A percentile compares a stretch with the other conserved stretches of the same genome.
Conservation (phyloP, 805 yeast species). For the Candida odintsovae region DNA sequence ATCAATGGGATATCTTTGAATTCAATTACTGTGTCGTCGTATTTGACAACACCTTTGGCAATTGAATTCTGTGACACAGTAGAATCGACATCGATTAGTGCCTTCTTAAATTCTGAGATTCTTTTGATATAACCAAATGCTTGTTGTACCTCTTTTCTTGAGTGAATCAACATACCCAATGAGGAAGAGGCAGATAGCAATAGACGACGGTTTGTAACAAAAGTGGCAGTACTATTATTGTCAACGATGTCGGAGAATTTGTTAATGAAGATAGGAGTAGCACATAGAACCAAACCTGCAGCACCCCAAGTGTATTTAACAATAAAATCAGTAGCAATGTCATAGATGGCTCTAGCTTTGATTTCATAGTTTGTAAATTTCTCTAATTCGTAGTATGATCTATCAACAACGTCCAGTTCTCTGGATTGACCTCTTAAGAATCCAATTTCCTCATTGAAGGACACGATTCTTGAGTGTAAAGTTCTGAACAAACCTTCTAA, state of each 20-base stretch:
- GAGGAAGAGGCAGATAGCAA: slow-evolving; percentile 82
- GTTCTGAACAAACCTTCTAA: slow-evolving; percentile 82
- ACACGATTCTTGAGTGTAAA: slow-evolving; percentile 74
- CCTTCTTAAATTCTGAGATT: slow-evolving; percentile 62
- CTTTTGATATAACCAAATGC: slow-evolving; percentile 77
- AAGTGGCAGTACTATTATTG: slow-evolving; percentile 61
- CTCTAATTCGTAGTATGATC: slow-evolving; percentile 74
- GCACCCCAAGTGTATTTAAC: slow-evolving; percentile 97
- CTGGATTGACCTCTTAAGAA: slow-evolving; percentile 73
- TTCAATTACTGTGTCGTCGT: slow-evolving; percentile 56
- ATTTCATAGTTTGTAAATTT: slow-evolving; percentile 71
- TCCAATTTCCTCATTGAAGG: slow-evolving; percentile 83
- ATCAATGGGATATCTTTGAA: slow-evolving; percentile 75
- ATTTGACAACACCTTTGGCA: slow-evolving; percentile 27
- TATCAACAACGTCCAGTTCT: slow-evolving; percentile 73
- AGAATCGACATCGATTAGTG: slow-evolving; percentile 45
- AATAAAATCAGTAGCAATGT: slow-evolving; percentile 79
- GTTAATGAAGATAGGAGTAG: slow-evolving; percentile 77
- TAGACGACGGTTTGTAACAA: slow-evolving; percentile 82
- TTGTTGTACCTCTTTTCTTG: slow-evolving; percentile 79
- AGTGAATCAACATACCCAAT: slow-evolving; percentile 77
- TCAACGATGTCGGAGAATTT: slow-evolving; percentile 37
- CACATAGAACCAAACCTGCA: slow-evolving; percentile 80
- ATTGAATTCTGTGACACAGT: slow-evolving; percentile 14
- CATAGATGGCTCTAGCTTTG: slow-evolving; percentile 72